phyloP scores from a whole-genome alignment of 2,329 filamentous ascomycete species.

The Fusarium temperatum region DNA sequence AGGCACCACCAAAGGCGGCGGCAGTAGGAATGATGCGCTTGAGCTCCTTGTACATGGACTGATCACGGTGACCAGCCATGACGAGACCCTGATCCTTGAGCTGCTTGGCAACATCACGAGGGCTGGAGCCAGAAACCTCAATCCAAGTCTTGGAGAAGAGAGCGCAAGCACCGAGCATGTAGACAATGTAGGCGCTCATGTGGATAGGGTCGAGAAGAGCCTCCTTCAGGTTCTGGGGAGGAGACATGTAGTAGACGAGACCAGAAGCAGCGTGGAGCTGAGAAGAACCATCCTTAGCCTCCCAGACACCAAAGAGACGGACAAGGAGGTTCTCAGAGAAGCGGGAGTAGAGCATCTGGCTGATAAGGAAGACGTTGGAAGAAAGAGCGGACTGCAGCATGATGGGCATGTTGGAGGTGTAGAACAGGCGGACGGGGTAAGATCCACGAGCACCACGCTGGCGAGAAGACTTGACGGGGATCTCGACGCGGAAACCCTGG shows the following conservation, averaged over 20 bases:
- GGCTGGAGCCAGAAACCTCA: constrained; percentile 97
- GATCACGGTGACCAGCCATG: constrained; percentile 99
- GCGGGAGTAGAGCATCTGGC: constrained; percentile 98
- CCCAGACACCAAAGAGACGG: constrained; percentile 97
- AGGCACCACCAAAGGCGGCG: constrained; percentile 97
- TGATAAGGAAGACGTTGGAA: constrained; percentile 99
- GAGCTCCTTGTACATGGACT: constrained; percentile 99
- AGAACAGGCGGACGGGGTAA: constrained; percentile 98
- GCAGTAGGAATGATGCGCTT: constrained; percentile 99
- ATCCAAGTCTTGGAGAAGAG: constrained; percentile 99
- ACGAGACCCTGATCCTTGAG: constrained; percentile 99
- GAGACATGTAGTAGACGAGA: constrained; percentile 99
- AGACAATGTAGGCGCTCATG: constrained; percentile 92
- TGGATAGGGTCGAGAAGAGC: constrained; percentile 97
- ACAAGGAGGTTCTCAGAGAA: constrained; percentile 99
- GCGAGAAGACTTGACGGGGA: constrained; percentile 98
- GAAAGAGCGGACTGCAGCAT: constrained; percentile 99
- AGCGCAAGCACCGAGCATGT: constrained; percentile 97
- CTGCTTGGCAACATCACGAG: constrained; percentile 98
- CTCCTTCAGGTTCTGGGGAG: constrained; percentile 96
- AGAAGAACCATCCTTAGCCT: constrained; percentile 93
- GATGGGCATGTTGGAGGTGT: constrained; percentile 99
- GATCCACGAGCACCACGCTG: constrained; percentile 98
- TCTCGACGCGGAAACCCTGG: constrained; percentile 99
- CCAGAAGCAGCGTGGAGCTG: constrained; percentile 94